Conservation (phyloP, 768 basidiomycete species). For the Serendipita sp. region DNA sequence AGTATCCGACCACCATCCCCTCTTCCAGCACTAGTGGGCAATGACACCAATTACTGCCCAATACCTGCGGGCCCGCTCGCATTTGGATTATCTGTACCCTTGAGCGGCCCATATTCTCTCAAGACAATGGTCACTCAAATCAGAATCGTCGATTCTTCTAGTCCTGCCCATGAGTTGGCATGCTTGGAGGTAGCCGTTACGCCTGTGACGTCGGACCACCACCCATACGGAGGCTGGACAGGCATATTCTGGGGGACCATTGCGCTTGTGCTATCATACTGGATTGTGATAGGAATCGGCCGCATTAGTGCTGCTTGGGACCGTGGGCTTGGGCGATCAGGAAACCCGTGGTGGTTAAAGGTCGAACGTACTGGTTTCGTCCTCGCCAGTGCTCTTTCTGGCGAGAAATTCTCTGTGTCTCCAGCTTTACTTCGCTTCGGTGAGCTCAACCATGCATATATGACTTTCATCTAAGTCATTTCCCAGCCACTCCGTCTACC, state of each 20-base stretch:
- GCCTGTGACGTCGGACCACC: constrained; percentile 28
- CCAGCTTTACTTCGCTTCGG: constrained; percentile 82
- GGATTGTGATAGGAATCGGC: constrained; percentile 64
- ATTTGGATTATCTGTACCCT: constrained; percentile 57
- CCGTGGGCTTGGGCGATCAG: constrained; percentile 25
- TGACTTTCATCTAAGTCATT: constrained; percentile 13
- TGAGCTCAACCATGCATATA: constrained; percentile 25
- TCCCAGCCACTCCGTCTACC: constrained; percentile 73
- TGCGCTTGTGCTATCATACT: constrained; percentile 60
- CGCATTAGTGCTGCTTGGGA: constrained; percentile 76
- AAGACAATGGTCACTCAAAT: constrained; percentile 74
- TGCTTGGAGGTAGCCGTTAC: constrained; percentile 71
- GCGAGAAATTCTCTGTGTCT: constrained; percentile 69
- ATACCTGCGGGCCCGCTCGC: constrained; percentile 65
- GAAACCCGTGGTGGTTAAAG: constrained; percentile 36
- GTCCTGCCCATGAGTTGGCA: constrained; percentile 55
- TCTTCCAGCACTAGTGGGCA: constrained; percentile 29
- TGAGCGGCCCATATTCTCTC: constrained; percentile 48
- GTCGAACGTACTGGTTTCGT: constrained; percentile 77
- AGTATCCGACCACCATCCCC: constrained; percentile 67
- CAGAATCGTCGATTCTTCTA: constrained; percentile 68
- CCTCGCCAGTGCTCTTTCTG: constrained; percentile 82
- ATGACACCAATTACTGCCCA: constrained; percentile 48
- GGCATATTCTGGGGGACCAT: constrained; percentile 58
- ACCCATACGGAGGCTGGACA: constrained; percentile 24